Conservation (phyloP, 1,284 basidiomycete genomes). For the Irpex sp. region DNA sequence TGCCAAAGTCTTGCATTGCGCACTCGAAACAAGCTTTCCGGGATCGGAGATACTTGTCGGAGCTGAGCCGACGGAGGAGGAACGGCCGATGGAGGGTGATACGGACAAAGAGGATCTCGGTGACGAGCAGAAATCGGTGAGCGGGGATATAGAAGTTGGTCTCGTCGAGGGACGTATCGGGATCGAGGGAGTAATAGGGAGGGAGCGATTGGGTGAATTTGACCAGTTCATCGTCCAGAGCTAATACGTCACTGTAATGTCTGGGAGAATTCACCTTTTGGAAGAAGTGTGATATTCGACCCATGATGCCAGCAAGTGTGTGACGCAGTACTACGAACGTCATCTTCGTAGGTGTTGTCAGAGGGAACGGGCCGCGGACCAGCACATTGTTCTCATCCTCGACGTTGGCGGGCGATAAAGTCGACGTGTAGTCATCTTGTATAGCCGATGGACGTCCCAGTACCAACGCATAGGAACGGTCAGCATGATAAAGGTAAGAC, state of each 20-base stretch:
- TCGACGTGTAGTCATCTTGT: slow-evolving; percentile 84
- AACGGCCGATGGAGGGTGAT: slow-evolving; percentile 79
- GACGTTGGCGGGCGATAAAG: slow-evolving; percentile 79
- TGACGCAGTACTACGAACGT: slow-evolving; percentile 89
- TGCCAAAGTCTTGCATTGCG: slow-evolving; percentile 71
- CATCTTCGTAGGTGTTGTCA: slow-evolving; percentile 76
- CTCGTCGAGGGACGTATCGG: slow-evolving; percentile 78
- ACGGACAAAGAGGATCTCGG: slow-evolving; percentile 77
- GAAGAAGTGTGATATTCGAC: slow-evolving; percentile 92
- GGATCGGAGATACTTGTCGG: slow-evolving; percentile 74
- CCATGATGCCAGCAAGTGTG: slow-evolving; percentile 81
- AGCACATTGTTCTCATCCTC: slow-evolving; percentile 59
- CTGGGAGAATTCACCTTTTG: slow-evolving; percentile 83
- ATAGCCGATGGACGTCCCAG: slow-evolving; percentile 88
- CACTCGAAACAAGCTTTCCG: slow-evolving; percentile 77
- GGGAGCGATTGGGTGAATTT: slow-evolving; percentile 76
- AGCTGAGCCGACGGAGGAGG: slow-evolving; percentile 65
- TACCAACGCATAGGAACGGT: slow-evolving; percentile 89
- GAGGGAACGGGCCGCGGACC: slow-evolving; percentile 45
- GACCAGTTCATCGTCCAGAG: slow-evolving; percentile 83
- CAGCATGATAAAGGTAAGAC: slow-evolving; percentile 91
- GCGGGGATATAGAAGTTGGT: slow-evolving; percentile 59
- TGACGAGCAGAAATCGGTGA: slow-evolving; percentile 77
- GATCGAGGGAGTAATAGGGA: slow-evolving; percentile 71
- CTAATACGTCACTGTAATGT: slow-evolving; percentile 83